Conservation (phyloP, 23 red algal genomes). For the Gracilaria gracilis region DNA sequence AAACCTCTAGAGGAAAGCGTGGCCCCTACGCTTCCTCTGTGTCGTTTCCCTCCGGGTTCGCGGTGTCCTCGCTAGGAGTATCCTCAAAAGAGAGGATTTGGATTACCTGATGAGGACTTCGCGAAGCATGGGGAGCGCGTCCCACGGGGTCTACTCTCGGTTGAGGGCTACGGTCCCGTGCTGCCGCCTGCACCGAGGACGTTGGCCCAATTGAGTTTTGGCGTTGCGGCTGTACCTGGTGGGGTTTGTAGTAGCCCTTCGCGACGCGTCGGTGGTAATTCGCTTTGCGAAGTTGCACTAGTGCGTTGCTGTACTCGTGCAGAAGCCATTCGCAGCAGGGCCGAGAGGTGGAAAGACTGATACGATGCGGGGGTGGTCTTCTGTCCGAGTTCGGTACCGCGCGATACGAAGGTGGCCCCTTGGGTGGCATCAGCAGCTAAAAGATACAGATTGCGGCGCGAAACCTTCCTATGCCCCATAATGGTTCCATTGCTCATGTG, state of each 20-base stretch:
- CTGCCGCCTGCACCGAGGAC: too few relatives aligned
- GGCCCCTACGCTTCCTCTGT: too few relatives aligned
- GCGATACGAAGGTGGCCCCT: too few relatives aligned
- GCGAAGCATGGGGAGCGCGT: too few relatives aligned
- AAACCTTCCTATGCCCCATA: too few relatives aligned
- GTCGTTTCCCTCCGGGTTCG: too few relatives aligned
- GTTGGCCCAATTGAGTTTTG: too few relatives aligned
- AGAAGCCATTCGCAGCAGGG: not conserved
- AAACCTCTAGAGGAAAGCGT: not conserved
- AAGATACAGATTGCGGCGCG: too few relatives aligned
- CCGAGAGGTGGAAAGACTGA: not conserved
- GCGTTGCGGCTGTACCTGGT: not conserved
- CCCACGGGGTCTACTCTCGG: not conserved
- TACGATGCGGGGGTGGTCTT: not conserved
- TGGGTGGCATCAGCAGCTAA: not conserved
- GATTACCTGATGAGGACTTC: not conserved
- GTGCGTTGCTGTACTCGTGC: not conserved
- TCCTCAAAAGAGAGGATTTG: not conserved
- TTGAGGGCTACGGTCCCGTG: not conserved
- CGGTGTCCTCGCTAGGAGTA: not conserved
- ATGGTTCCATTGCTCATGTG: too few relatives aligned
- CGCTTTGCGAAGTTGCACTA: not conserved
- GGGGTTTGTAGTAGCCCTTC: not conserved
- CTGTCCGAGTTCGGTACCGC: not conserved
- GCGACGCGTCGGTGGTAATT: too few relatives aligned